Base-by-base conservation (phyloP, 768 basidiomycete genomes). In the Lentinula edodes region DNA sequence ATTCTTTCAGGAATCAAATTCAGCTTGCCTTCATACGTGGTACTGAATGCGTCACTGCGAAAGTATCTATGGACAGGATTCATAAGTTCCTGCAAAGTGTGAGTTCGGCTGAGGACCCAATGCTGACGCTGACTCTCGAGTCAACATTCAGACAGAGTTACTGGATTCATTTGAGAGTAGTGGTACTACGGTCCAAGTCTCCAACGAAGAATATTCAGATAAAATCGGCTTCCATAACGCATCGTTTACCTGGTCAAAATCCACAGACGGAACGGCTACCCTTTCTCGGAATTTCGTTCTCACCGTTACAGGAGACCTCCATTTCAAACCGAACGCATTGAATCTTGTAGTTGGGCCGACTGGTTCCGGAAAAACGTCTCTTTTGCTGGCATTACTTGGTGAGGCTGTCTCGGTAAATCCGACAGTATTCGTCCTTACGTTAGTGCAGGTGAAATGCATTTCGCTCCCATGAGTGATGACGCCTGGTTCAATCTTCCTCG, bases 401-500 rank as follows among this genome's bases (percentile, higher is more conserved):
- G 16, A 59, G 58, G 12, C 23, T n/a, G 28, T 41, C 16, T 13
- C 6, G 9, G 20, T n/a, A 34, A 6, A 52, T 39, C 43, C 3
- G 12, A 23, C 35, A 7, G n/a, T 20, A 6, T 16, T 9, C 10
- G 1, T 20, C 38, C 35, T 36, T 41, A 41, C 61, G 54, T 35
- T 52, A 5, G 8, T 13, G 39, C 23, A 56, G 45, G 16, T 4
- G 88, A 89, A 72, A 83, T 90, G 84, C 85, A 89, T 68, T 86
- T 83, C 66, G 70, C 79, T 13, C 82, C 80, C 1, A 73, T 75
- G 6, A 69, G 73, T 8, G 74, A 80, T 1, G 79, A 81, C 45
- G 83, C 89, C 0, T 88, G 83, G 80, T 89, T 80, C 71, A 84
- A 83, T 63, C 80, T 93, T 4, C 91, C 91, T n/a, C 76, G 90